Base-by-base conservation (phyloP, 768 basidiomycete genomes). In the Suillus decipiens region DNA sequence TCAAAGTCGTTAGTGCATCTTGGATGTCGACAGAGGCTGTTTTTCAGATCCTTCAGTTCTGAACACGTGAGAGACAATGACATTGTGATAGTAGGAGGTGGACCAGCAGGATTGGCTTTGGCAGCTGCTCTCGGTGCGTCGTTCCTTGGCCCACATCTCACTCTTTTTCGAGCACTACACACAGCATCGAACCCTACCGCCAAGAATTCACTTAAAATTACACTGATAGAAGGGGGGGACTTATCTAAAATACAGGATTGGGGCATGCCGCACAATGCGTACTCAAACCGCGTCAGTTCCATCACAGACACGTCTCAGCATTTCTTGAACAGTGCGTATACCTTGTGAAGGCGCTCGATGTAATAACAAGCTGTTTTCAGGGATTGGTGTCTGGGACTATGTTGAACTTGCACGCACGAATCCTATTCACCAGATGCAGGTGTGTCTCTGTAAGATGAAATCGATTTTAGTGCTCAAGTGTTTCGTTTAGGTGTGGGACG, bases 1-100 rank as follows among this genome's bases (percentile, higher is more conserved):
- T 61, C 50, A 24, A 63, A 61, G n/a, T 62, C 66, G 3, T 60
- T 64, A 43, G 31, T 63, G 41, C 59, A 28, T n/a, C 37, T 61
- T 28, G 51, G 47, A 17, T 43, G 67, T 55, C 63, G 36, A 61
- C 65, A 56, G 55, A 62, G 39, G 11, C 31, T 36, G 9, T 42
- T 37, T 12, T 22, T 48, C 28, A 69, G 71, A 59, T 28, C 66
- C 11, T 76, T 69, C 22, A 62, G 67, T 53, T 68, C 67, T 28
- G 60, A 62, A 17, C 56, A 63, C 10, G 60, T 74, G 33, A 78
- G 84, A 63, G 84, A 91, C 42, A 88, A 84, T 67, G 97, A 99
- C 73, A 82, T 99, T 39, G 92, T 96, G 24, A 92, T 99, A 68
- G 93, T 99, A 31, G 96, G 97, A 19, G 97, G 93, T 33, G 96